A percentile compares a stretch with the other conserved stretches of the same genome.
Evolutionary conservation across 192 early-diverging fungal genomes (phyloP).

Genomic region (Entrophospora sp.): DNA sequence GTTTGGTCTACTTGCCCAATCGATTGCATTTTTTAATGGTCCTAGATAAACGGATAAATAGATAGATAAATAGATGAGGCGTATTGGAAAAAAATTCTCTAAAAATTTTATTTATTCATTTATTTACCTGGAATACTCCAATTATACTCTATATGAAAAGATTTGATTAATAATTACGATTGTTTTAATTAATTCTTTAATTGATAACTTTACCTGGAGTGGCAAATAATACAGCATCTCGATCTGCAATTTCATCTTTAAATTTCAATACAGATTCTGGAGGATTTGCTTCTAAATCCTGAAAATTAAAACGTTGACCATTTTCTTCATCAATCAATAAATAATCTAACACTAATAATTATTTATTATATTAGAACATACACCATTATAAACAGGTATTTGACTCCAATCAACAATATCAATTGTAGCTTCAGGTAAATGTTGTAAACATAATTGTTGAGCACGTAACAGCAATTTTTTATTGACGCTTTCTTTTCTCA

Average conservation of each 20-base stretch:
- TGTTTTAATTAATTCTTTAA: too few relatives aligned
- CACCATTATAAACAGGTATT: not conserved
- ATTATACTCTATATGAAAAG: constrained; percentile 1
- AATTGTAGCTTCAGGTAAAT: not conserved
- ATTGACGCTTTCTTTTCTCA: constrained; percentile 1
- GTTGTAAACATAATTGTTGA: constrained; percentile 1
- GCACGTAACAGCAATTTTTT: not conserved
- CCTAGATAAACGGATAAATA: not conserved
- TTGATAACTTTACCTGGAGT: not conserved
- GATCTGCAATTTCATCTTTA: not conserved
- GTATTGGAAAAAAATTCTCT: not conserved
- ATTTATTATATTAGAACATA: not conserved
- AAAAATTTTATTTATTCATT: too few relatives aligned
- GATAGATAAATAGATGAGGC: not conserved
- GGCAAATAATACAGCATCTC: not conserved
- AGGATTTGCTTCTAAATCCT: not conserved
- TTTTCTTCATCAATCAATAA: not conserved
- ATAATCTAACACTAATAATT: too few relatives aligned
- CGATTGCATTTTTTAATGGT: constrained; percentile 12
- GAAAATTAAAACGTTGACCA: too few relatives aligned
- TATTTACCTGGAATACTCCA: constrained; percentile 12
- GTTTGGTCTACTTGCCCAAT: not conserved
- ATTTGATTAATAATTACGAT: not conserved
- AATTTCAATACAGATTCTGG: not conserved
- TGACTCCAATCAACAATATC: constrained; percentile 6